Base-by-base conservation (phyloP, 352 stramenopile genomes). In the Albugo candida region DNA sequence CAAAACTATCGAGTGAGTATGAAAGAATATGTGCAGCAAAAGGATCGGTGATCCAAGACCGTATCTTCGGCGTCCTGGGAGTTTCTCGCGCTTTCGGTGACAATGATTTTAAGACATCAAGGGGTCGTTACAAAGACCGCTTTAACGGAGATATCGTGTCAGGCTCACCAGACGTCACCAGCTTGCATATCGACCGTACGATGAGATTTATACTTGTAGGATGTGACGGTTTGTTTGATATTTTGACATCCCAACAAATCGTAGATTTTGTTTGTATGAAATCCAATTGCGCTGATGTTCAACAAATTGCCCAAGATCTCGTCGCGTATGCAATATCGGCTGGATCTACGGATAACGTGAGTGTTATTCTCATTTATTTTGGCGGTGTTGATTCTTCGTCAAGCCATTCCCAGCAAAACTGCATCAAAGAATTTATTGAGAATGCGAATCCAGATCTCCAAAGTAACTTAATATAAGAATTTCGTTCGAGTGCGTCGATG, bases 21-120 rank as follows among this genome's bases (percentile, higher is more conserved):
- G 67, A 72, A 27, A 70, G 83, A 27, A 93, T 95, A 48, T 56
- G 83, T 5, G 61, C 70, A 5, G 78, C 78, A 27, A 86, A 88
- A 41, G 83, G 83, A 41, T 64, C 78, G 18, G 70, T 93, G 45
- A 59, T 77, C 3, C 83, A 93, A 43, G 80, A 77, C 37, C 61
- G 79, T 38, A 85, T 95, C 41, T 88, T 91, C 55, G 79, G 79
- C 10, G 70, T 87, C 49, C 53, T 92, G 0, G 71, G 70, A 5
- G 79, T 92, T 13, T 89, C 79, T 5, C 58, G 79, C 13, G 74
- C 79, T 0, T 92, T 92, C 55, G 79, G 79, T 13, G 78, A 92
- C 59, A 83, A 77, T 45, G 73, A 86, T 44, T 84, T 92, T 48
- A 92, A 92, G 60, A 91, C 73, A 0, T 77, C 62, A 24, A 61